Evolutionary conservation across 495 filamentous ascomycete genomes (phyloP).

Genomic region (Aspergillus baeticus): DNA sequence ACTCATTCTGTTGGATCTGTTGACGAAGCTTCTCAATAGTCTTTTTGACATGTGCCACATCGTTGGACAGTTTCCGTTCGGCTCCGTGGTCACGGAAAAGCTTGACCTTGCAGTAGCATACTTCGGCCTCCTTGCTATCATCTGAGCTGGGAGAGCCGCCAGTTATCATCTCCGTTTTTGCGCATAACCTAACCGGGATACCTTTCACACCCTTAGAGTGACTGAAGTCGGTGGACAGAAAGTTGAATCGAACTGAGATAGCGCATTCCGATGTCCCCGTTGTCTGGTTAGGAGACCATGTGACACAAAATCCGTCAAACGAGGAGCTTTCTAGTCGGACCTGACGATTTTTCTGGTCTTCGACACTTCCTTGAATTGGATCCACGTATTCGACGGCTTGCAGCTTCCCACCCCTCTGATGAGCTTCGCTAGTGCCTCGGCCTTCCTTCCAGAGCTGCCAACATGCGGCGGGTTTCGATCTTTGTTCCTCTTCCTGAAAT

Average conservation of each 20-base stretch:
- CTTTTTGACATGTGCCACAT: constrained; percentile 90
- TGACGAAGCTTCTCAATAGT: constrained; percentile 92
- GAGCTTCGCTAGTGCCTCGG: constrained; percentile 82
- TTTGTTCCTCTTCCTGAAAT: constrained; percentile 90
- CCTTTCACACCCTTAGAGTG: constrained; percentile 98
- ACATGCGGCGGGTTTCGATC: constrained; percentile 74
- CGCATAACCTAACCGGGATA: constrained; percentile 86
- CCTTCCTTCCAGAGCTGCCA: constrained; percentile 98
- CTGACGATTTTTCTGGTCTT: constrained; percentile 68
- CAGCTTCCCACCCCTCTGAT: constrained; percentile 80
- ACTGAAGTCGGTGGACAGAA: constrained; percentile 96
- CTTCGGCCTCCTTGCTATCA: constrained; percentile 53
- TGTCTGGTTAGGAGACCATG: constrained; percentile 71
- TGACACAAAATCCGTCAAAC: constrained; percentile 89
- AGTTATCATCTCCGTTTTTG: constrained; percentile 72
- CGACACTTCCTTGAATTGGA: constrained; percentile 63
- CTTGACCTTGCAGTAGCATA: constrained; percentile 94
- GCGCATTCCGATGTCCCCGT: constrained; percentile 65
- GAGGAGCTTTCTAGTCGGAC: constrained; percentile 79
- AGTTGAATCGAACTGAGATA: constrained; percentile 92
- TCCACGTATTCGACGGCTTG: constrained; percentile 95
- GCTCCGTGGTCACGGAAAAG: constrained; percentile 96
- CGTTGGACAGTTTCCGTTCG: constrained; percentile 91
- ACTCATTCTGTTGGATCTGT: constrained; percentile 83
- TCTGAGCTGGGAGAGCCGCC: constrained; percentile 43